phyloP scores from a whole-genome alignment of 2,329 filamentous ascomycete species.

The Keithomyces neogunnii region DNA sequence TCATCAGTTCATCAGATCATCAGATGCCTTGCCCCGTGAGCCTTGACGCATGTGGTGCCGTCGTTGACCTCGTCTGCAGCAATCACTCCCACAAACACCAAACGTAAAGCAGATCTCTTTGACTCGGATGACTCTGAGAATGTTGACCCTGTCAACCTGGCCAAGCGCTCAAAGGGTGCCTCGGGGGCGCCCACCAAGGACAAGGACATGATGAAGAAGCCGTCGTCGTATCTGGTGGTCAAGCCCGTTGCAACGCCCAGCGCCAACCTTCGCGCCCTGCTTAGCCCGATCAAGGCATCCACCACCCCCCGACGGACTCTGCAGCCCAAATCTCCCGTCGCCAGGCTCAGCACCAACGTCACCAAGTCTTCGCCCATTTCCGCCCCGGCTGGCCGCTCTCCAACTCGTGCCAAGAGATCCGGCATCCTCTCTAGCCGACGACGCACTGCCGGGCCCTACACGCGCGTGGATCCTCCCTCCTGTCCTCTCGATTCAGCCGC shows the following conservation, averaged over 20 bases:
- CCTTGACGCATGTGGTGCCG: not conserved
- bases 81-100: conserved; percentile 31
- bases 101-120: conserved; percentile 50
- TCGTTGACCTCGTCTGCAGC: conserved; percentile 21
- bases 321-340: conserved; percentile 43
- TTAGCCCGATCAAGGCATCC: conserved; percentile 22
- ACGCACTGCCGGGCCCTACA: conserved; percentile 52
- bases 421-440: conserved; percentile 62
- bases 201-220: conserved; percentile 44
- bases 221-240: conserved; percentile 35
- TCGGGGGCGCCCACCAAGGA: conserved; percentile 34
- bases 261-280: conserved; percentile 20
- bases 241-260: conserved; percentile 27
- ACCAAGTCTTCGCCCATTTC: conserved; percentile 46
- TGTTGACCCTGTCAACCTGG: conserved; percentile 46
- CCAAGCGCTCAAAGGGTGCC: conserved; percentile 50
- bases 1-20: not conserved
- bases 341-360: conserved; percentile 34
- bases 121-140: conserved; percentile 52
- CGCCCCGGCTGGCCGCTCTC: conserved; percentile 74
- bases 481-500: conserved; percentile 40
- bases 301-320: conserved; percentile 34
- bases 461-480: conserved; percentile 63
- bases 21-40: not conserved
- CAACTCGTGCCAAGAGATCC: conserved; percentile 60